Evolutionary conservation across 768 basidiomycete genomes (phyloP).

Genomic region (Coprinopsis strossmayeri): DNA sequence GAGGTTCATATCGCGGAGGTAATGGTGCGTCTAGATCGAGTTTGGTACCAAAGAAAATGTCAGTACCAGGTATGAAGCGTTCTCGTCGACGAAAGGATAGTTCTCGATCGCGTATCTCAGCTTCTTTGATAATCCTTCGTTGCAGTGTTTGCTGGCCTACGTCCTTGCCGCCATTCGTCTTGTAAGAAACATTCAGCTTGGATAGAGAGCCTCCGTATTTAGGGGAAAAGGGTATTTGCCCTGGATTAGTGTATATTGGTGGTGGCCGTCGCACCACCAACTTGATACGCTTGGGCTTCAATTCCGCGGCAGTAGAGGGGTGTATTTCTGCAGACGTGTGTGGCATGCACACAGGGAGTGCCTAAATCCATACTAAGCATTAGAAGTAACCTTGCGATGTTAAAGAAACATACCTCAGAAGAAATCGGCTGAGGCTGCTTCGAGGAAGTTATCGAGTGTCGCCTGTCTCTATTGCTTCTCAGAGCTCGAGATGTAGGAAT

Average conservation of each 20-base stretch:
- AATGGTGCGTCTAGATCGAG: conserved; percentile 15
- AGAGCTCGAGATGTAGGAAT: background rate
- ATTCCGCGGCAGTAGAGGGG: conserved; percentile 16
- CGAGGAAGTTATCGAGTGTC: background rate
- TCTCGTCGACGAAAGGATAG: conserved; percentile 29
- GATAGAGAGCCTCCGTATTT: conserved; percentile 48
- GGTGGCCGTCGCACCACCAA: conserved; percentile 63
- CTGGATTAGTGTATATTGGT: conserved; percentile 55
- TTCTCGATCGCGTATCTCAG: conserved; percentile 27
- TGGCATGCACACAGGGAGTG: too few relatives aligned
- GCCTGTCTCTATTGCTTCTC: background rate
- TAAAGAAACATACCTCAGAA: background rate
- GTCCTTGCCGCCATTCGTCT: conserved; percentile 43
- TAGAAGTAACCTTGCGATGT: too few relatives aligned
- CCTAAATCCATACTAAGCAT: too few relatives aligned
- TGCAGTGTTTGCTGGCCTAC: conserved; percentile 28
- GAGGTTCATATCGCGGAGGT: conserved; percentile 20
- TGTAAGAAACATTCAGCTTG: conserved; percentile 58
- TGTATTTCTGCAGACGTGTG: too few relatives aligned
- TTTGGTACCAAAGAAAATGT: conserved; percentile 25
- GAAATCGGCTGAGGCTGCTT: background rate
- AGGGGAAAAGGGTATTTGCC: conserved; percentile 53
- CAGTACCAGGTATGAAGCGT: conserved; percentile 32
- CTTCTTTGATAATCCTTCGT: conserved; percentile 22
- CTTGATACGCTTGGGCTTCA: conserved; percentile 56